Conservation (phyloP, 129 eudicot species). For the Escallonia herrerae region DNA sequence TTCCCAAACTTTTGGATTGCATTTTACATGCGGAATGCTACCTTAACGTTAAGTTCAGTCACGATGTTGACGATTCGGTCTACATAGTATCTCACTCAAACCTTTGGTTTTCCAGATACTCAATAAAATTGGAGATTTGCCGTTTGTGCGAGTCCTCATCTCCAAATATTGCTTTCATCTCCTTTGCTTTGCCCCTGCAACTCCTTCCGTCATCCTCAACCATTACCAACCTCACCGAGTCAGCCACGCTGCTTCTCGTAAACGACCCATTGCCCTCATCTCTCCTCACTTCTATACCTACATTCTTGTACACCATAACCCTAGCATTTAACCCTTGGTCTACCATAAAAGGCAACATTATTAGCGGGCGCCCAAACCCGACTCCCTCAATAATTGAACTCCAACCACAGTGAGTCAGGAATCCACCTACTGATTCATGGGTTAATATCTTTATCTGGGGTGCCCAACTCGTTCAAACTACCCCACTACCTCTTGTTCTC, state of each 20-base stretch:
- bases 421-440: slow-evolving; percentile 7
- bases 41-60: too few species aligned
- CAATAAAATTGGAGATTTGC: slow-evolving; percentile 1
- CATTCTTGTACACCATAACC: not conserved
- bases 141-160: slow-evolving; percentile 8
- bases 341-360: not conserved
- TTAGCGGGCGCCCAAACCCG: not conserved
- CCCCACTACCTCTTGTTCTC: not conserved
- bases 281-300: not conserved
- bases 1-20: too few species aligned
- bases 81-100: too few species aligned
- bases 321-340: slow-evolving; percentile 12
- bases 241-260: slow-evolving; percentile 5
- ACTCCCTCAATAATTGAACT: slow-evolving; percentile 1
- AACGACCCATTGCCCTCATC: slow-evolving; percentile 12
- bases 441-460: not conserved
- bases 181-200: slow-evolving; percentile 13
- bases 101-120: slow-evolving; percentile 8
- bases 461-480: not conserved
- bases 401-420: not conserved
- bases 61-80: too few species aligned
- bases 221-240: slow-evolving; percentile 14
- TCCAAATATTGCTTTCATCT: slow-evolving; percentile 8
- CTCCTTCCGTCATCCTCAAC: slow-evolving; percentile 6
- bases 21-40: too few species aligned